Conservation (phyloP, 768 basidiomycete species). For the Lactifluus echinatus region DNA sequence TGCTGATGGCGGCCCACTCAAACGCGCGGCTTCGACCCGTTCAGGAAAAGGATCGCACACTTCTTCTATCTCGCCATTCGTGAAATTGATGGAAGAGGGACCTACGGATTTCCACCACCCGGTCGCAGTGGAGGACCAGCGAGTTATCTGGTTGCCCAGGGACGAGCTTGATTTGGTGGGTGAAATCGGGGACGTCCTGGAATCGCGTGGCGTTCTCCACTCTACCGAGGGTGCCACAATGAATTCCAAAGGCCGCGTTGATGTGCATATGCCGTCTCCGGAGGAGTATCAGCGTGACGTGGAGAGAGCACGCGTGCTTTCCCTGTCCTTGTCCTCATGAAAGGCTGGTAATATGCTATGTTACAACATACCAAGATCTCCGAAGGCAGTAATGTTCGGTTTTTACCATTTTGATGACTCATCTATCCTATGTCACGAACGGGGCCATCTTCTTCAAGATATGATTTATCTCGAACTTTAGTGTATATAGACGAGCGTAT, state of each 20-base stretch:
- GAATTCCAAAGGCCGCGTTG: conserved; percentile 53
- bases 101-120: conserved; percentile 76
- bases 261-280: conserved; percentile 39
- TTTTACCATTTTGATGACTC: too few relatives aligned
- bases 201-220: conserved; percentile 42
- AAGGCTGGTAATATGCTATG: too few relatives aligned
- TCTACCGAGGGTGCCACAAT: conserved; percentile 44
- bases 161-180: conserved; percentile 61
- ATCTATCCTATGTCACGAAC: too few relatives aligned
- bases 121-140: conserved; percentile 62
- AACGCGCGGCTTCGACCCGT: neutral
- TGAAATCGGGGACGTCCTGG: conserved; percentile 52
- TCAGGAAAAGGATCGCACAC: conserved; percentile 3
- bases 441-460: too few relatives aligned
- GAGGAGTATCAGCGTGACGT: conserved; percentile 17
- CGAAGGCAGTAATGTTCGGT: too few relatives aligned
- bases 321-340: too few relatives aligned
- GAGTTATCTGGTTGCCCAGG: conserved; percentile 75
- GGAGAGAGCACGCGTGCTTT: neutral
- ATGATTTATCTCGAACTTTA: too few relatives aligned
- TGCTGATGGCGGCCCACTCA: neutral
- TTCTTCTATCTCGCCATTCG: conserved; percentile 14
- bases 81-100: conserved; percentile 23
- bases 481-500: too few relatives aligned
- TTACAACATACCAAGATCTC: too few relatives aligned